Evolutionary conservation across 768 basidiomycete species (phyloP).

Genomic region (Tylopilus subfusipes): DNA sequence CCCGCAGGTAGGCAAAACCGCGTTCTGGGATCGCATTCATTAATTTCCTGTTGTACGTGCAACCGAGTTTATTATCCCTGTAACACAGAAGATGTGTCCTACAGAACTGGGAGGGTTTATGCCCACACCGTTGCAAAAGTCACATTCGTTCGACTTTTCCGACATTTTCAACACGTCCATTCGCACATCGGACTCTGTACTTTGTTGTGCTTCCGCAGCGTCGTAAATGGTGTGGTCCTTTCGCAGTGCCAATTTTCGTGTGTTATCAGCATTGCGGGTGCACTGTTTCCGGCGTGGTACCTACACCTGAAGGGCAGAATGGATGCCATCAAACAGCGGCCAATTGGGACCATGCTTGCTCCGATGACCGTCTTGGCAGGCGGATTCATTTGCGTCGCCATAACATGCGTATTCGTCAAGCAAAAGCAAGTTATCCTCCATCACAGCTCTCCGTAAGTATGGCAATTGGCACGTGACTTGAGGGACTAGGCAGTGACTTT

Average conservation of each 20-base stretch:
- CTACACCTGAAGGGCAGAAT: conserved; percentile 41
- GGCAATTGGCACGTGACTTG: conserved; percentile 16
- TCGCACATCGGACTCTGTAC: conserved; percentile 49
- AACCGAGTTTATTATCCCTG: background rate
- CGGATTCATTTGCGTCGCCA: conserved; percentile 42
- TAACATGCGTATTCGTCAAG: conserved; percentile 49
- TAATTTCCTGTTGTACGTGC: conserved; percentile 46
- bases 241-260: no score
- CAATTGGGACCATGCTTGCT: conserved; percentile 35
- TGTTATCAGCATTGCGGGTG: conserved; percentile 46
- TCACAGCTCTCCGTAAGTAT: no score
- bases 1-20: conserved; percentile 44
- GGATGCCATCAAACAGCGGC: conserved; percentile 12
- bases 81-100: background rate
- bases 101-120: conserved; percentile 44
- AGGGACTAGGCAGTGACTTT: conserved; percentile 4
- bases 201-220: conserved; percentile 36
- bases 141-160: conserved; percentile 47
- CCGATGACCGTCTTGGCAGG: conserved; percentile 37
- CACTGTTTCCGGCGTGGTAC: conserved; percentile 57
- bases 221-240: no score
- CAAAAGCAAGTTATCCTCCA: no score
- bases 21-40: conserved; percentile 46
- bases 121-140: conserved; percentile 53
- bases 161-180: no score